These are phyloP conservation scores for Leptoxyphium fumago DNA, from an alignment of 2,329 filamentous ascomycete genomes.

Conservation along the genomic window DNA sequence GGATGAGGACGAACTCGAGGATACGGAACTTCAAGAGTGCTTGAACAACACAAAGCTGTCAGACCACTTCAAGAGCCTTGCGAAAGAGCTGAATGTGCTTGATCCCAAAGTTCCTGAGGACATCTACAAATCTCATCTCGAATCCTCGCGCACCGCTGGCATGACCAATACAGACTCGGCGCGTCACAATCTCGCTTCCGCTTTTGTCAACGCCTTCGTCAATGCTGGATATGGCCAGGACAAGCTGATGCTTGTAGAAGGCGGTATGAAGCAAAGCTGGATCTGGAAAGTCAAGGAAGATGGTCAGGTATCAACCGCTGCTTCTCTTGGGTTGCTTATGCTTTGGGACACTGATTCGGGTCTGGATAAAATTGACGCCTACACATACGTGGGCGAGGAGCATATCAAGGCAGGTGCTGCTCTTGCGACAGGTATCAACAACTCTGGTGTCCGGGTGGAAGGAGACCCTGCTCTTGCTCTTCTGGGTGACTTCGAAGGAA, in stretches of 20 bases:
- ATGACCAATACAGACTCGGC: constrained; percentile 93
- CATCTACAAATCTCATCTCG: constrained; percentile 97
- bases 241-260: constrained; percentile 91
- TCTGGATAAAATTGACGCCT: constrained; percentile 86
- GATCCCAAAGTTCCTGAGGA: constrained; percentile 96
- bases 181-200: constrained; percentile 85
- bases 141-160: constrained; percentile 83
- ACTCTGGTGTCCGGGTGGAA: constrained; percentile 77
- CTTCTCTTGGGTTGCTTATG: constrained; percentile 79
- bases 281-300: constrained; percentile 99
- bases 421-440: constrained; percentile 90
- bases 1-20: constrained; percentile 50
- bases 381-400: constrained; percentile 69
- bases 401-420: constrained; percentile 83
- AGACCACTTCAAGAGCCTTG: constrained; percentile 85
- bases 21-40: constrained; percentile 64
- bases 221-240: constrained; percentile 92
- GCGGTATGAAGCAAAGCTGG: constrained; percentile 73
- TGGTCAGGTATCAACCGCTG: constrained; percentile 91
- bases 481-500: constrained; percentile 65
- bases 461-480: constrained; percentile 82
- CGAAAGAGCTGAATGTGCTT: constrained; percentile 89
- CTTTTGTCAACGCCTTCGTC: constrained; percentile 92
- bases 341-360: constrained; percentile 90
- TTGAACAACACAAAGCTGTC: constrained; percentile 76